Conservation (phyloP, 768 basidiomycete genomes). For the Phaeolepiota aurea region DNA sequence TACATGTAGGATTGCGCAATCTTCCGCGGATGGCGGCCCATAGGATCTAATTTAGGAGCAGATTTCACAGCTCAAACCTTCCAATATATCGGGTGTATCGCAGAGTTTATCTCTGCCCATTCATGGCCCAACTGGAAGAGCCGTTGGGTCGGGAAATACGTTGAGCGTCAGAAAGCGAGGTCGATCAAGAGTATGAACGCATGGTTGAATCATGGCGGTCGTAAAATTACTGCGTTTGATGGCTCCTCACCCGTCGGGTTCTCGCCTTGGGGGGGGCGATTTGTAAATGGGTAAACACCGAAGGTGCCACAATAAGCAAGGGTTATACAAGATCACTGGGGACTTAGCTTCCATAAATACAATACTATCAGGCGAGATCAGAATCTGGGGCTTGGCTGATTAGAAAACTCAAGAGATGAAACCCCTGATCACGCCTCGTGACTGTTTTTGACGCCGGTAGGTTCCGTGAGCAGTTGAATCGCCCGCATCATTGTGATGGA, state of each 20-base stretch:
- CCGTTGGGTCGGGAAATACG: not conserved
- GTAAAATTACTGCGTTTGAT: too few species aligned
- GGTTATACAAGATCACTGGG: constrained; percentile 12
- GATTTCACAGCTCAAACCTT: constrained; percentile 31
- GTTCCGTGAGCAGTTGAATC: constrained; percentile 11
- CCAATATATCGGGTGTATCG: constrained; percentile 28
- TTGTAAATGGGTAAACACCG: constrained; percentile 13
- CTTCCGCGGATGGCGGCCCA: constrained; percentile 38
- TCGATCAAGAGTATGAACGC: not conserved
- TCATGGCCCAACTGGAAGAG: not conserved
- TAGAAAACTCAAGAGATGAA: constrained; percentile 14
- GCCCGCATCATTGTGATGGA: not conserved
- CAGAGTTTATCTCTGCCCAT: constrained; percentile 24
- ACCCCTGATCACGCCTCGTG: constrained; percentile 27
- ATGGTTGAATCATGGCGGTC: not conserved
- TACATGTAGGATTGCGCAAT: constrained; percentile 28
- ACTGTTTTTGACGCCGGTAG: constrained; percentile 14
- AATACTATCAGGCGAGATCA: constrained; percentile 18
- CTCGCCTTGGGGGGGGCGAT: constrained; percentile 1
- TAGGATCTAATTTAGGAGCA: constrained; percentile 25
- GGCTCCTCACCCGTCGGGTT: not conserved
- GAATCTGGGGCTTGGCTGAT: constrained; percentile 20
- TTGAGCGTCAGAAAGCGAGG: not conserved
- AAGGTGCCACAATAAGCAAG: constrained; percentile 30
- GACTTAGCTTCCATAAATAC: constrained; percentile 5